phyloP scores from a whole-genome alignment of 2,329 filamentous ascomycete species.

The Aureobasidium sp. region DNA sequence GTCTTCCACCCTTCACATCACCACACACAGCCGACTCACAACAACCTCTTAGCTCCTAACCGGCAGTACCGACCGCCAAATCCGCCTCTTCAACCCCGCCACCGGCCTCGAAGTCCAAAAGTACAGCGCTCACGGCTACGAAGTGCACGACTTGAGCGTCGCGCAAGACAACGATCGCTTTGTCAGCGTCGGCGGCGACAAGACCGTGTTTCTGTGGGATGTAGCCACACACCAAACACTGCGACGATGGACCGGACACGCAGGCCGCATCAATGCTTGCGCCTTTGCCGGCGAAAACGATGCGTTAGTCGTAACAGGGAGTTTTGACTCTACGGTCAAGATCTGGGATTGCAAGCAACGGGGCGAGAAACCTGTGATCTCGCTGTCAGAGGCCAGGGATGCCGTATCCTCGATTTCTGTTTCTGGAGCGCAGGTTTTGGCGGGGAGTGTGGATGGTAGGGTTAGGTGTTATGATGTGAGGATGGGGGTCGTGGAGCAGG shows the following conservation, averaged over 20 bases:
- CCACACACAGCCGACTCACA: neutral
- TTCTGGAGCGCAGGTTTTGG: constrained; percentile 50
- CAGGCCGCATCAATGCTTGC: constrained; percentile 70
- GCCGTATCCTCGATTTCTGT: constrained; percentile 47
- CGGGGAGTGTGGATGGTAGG: constrained; percentile 77
- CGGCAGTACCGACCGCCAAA: constrained; percentile 74
- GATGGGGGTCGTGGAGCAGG: constrained; percentile 62
- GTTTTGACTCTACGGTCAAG: constrained; percentile 68
- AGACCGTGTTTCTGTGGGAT: constrained; percentile 90
- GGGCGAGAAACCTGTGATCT: constrained; percentile 60
- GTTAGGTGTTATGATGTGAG: constrained; percentile 77
- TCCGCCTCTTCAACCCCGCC: constrained; percentile 78
- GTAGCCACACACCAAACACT: constrained; percentile 72
- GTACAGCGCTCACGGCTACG: constrained; percentile 86
- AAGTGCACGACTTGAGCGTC: constrained; percentile 75
- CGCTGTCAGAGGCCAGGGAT: constrained; percentile 66
- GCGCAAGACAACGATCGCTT: constrained; percentile 72
- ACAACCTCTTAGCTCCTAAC: constrained; percentile 53
- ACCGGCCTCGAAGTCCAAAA: constrained; percentile 63
- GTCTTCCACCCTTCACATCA: neutral
- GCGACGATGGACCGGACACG: constrained; percentile 60
- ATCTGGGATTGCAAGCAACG: constrained; percentile 63
- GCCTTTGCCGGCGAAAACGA: constrained; percentile 72
- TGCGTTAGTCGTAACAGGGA: constrained; percentile 62
- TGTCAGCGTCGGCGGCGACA: constrained; percentile 81